phyloP scores from a whole-genome alignment of 345 rosid genomes.

The Anacardium occidentale region DNA sequence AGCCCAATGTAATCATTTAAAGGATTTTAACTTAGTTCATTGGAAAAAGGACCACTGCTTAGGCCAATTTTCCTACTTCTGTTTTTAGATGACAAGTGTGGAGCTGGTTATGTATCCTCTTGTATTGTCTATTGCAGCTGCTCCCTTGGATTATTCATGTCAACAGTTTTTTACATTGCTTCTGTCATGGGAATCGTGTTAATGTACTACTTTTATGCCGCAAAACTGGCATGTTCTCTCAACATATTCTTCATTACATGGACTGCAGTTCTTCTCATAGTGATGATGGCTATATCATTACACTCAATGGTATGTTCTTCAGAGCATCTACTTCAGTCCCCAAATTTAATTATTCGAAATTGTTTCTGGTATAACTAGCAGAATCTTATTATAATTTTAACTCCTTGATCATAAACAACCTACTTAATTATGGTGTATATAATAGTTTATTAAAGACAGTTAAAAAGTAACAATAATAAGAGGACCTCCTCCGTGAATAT shows the following conservation, averaged over 20 bases:
- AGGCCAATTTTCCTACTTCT: background rate
- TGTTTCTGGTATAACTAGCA: background rate
- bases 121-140: conserved; percentile 42
- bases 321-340: background rate
- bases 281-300: conserved; percentile 70
- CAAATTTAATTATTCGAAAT: background rate
- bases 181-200: conserved; percentile 55
- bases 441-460: background rate
- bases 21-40: background rate
- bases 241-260: conserved; percentile 82
- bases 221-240: conserved; percentile 46
- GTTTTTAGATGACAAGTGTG: background rate
- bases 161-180: conserved; percentile 52
- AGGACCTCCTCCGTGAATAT: background rate
- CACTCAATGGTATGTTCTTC: conserved; percentile 59
- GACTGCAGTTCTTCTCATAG: conserved; percentile 62
- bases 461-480: background rate
- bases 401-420: background rate
- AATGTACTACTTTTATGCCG: conserved; percentile 56
- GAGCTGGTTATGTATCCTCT: background rate
- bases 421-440: background rate
- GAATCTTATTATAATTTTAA: background rate
- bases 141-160: conserved; percentile 62
- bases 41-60: background rate
- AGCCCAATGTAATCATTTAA: background rate